Percentiles rank a stretch among this genome's conserved stretches.
phyloP scores from a whole-genome alignment of 306 rosid genomes.

The Citrullus colocynthis region DNA sequence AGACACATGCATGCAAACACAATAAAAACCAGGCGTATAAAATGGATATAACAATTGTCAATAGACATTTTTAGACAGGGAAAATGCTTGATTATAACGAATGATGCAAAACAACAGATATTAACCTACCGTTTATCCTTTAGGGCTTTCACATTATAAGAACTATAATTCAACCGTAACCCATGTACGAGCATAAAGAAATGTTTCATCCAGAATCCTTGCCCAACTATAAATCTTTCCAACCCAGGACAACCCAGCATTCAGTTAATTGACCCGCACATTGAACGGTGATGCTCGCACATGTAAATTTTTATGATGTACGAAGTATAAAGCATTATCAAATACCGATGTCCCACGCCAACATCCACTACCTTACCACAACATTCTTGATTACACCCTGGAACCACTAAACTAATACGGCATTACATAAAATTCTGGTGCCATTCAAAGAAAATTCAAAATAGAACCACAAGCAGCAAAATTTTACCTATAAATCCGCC shows the following conservation, averaged over 20 bases:
- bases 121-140: not conserved
- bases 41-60: not conserved
- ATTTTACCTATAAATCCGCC: conserved; percentile 91
- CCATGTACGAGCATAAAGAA: not conserved
- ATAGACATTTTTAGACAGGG: not conserved
- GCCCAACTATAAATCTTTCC: not conserved
- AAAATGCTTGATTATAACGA: not conserved
- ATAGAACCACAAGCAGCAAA: not conserved
- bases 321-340: not conserved
- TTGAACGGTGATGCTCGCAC: not conserved
- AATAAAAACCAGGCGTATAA: not conserved
- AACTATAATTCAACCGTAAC: not conserved
- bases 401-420: not conserved
- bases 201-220: not conserved
- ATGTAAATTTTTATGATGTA: not conserved
- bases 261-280: not conserved
- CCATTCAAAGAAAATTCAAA: not conserved
- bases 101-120: not conserved
- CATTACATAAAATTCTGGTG: not conserved
- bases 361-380: not conserved
- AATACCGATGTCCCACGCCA: not conserved
- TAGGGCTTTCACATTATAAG: not conserved
- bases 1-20: not conserved
- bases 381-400: not conserved
- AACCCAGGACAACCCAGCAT: not conserved